phyloP scores from a whole-genome alignment of 1,139 yeast species.

The Taphrina communis region DNA sequence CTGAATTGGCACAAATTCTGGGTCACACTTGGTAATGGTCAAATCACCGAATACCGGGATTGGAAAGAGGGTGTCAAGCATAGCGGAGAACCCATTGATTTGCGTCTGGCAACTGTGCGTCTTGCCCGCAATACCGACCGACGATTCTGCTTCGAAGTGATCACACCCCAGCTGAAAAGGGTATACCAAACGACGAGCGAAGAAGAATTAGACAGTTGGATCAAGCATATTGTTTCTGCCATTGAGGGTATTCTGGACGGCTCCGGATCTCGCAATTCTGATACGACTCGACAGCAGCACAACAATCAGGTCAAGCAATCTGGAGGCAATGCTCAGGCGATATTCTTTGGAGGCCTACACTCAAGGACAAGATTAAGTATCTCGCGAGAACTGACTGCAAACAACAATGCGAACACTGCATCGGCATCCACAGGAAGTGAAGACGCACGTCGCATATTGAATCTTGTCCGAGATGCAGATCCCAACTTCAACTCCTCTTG shows the following conservation, averaged over 20 bases:
- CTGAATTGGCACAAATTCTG: conserved; percentile 87
- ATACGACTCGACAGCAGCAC: conserved; percentile 23
- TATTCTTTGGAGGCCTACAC: conserved; percentile 31
- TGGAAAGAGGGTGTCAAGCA: conserved; percentile 70
- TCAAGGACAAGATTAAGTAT: conserved; percentile 27
- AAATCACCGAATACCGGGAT: conserved; percentile 72
- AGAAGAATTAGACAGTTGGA: conserved; percentile 74
- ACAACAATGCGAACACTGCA: conserved; percentile 19
- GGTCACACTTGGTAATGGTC: conserved; percentile 75
- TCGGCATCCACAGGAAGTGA: conserved; percentile 12
- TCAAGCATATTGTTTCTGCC: conserved; percentile 58
- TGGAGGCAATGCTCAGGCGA: conserved; percentile 35
- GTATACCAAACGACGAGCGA: conserved; percentile 78
- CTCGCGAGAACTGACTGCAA: conserved; percentile 24
- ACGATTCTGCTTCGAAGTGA: conserved; percentile 72
- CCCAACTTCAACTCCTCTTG: conserved; percentile 65
- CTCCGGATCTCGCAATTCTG: conserved; percentile 43
- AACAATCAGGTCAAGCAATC: conserved; percentile 31
- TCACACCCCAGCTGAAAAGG: conserved; percentile 73
- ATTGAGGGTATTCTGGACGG: conserved; percentile 52
- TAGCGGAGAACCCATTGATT: conserved; percentile 63
- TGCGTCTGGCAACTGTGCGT: conserved; percentile 72
- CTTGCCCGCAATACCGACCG: conserved; percentile 57
- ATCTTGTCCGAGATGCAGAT: conserved; percentile 59
- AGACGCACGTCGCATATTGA: conserved; percentile 47